Conservation (phyloP, 2,329 filamentous ascomycete species). For the Sporothrix globosa region DNA sequence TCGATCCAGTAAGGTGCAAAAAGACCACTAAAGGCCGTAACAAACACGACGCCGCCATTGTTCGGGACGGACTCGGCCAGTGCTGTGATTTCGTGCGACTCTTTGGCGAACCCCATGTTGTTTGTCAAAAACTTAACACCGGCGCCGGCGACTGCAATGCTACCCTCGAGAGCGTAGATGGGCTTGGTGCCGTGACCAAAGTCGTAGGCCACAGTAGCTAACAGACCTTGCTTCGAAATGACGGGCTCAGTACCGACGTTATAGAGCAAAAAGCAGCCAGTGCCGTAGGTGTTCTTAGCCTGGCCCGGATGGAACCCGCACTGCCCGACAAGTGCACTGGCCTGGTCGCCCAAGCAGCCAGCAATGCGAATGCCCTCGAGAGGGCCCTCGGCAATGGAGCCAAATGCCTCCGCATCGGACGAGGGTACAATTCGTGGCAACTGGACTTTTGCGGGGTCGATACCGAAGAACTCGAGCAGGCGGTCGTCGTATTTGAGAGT, state of each 20-base stretch:
- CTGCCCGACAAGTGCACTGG: slow-evolving; percentile 82
- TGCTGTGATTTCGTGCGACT: slow-evolving; percentile 54
- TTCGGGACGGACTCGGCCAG: slow-evolving; percentile 62
- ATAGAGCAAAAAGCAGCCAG: slow-evolving; percentile 86
- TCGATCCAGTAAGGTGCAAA: slow-evolving; percentile 97
- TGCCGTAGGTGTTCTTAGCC: slow-evolving; percentile 91
- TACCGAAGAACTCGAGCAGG: slow-evolving; percentile 76
- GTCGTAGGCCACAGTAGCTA: slow-evolving; percentile 87
- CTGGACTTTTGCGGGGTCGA: slow-evolving; percentile 68
- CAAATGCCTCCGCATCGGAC: slow-evolving; percentile 73
- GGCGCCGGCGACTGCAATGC: slow-evolving; percentile 78
- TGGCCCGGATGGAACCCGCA: slow-evolving; percentile 79
- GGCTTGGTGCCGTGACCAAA: slow-evolving; percentile 64
- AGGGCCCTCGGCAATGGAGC: slow-evolving; percentile 64
- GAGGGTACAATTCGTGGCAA: slow-evolving; percentile 85
- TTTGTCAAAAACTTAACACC: slow-evolving; percentile 75
- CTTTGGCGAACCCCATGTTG: slow-evolving; percentile 63
- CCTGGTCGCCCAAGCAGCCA: slow-evolving; percentile 87
- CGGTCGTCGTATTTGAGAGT: slow-evolving; percentile 78
- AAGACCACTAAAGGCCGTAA: slow-evolving; percentile 87
- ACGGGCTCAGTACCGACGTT: slow-evolving; percentile 85
- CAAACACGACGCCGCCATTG: slow-evolving; percentile 82
- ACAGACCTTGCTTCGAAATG: slow-evolving; percentile 78
- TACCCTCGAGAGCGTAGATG: slow-evolving; percentile 81
- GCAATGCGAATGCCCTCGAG: slow-evolving; percentile 73